phyloP scores from a whole-genome alignment of 139 green algal species.

The Chlamydomonas schloesseri region DNA sequence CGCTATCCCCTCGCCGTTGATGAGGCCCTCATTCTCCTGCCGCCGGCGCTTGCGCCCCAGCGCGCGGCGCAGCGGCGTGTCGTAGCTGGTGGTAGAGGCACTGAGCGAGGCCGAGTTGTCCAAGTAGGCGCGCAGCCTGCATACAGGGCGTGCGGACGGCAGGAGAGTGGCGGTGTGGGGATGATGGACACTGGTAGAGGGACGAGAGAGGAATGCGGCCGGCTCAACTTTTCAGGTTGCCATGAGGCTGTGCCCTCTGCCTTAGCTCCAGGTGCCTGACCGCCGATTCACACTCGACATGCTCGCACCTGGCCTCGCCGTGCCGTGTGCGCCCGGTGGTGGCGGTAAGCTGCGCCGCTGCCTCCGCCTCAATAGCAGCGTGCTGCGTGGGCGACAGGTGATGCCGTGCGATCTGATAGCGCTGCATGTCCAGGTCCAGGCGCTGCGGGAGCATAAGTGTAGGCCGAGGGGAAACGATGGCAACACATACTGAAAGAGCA shows the following conservation, averaged over 20 bases:
- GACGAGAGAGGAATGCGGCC: too few relatives aligned
- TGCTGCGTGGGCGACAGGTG: conserved; percentile 25
- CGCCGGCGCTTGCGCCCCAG: conserved; percentile 47
- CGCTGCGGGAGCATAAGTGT: conserved; percentile 50
- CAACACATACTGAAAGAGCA: too few relatives aligned
- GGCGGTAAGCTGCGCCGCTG: conserved; percentile 4
- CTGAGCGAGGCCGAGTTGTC: not conserved
- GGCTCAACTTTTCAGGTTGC: too few relatives aligned
- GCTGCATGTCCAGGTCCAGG: conserved; percentile 54
- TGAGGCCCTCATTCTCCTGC: conserved; percentile 35
- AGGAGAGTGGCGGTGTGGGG: too few relatives aligned
- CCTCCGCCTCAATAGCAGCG: conserved; percentile 5
- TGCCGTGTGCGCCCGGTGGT: not conserved
- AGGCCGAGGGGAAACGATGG: too few relatives aligned
- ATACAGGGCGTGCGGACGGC: not conserved
- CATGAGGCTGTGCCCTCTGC: not conserved
- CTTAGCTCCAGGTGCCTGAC: too few relatives aligned
- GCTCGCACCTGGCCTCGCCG: conserved; percentile 22
- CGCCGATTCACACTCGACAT: not conserved
- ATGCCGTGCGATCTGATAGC: conserved; percentile 45
- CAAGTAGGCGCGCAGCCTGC: conserved; percentile 33
- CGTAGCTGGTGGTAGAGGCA: conserved; percentile 3
- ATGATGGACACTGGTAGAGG: too few relatives aligned
- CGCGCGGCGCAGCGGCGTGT: conserved; percentile 34
- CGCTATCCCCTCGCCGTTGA: conserved; percentile 23